phyloP scores from a whole-genome alignment of 1,284 basidiomycete genomes.

The Ceratorhiza oryzae-sativae region DNA sequence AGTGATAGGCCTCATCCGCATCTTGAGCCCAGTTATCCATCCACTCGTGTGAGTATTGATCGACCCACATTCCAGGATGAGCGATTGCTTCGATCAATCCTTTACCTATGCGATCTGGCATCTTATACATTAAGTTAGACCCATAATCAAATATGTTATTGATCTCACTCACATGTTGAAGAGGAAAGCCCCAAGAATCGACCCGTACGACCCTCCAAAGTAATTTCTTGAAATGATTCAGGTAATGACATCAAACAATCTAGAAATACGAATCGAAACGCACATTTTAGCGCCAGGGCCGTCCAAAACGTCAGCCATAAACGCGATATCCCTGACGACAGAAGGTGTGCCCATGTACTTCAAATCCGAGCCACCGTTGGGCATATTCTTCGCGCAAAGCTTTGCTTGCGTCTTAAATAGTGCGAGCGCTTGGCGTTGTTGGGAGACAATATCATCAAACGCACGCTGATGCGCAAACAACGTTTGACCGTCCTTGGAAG shows the following conservation, averaged over 20 bases:
- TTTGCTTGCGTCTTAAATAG: slow-evolving; percentile 52
- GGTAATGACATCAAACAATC: no score
- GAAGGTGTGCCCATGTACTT: slow-evolving; percentile 57
- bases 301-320: slow-evolving; percentile 54
- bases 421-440: slow-evolving; percentile 38
- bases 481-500: neutral
- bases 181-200: slow-evolving; percentile 47
- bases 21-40: slow-evolving; percentile 35
- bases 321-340: slow-evolving; percentile 57
- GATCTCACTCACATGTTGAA: slow-evolving; percentile 49
- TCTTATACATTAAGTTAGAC: slow-evolving; percentile 23
- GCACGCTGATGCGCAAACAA: slow-evolving; percentile 22
- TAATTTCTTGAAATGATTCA: slow-evolving; percentile 38
- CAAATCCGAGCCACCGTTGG: slow-evolving; percentile 50
- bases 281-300: slow-evolving; percentile 55
- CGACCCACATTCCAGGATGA: slow-evolving; percentile 41
- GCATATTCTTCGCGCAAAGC: slow-evolving; percentile 52
- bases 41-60: slow-evolving; percentile 34
- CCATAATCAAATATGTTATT: no score
- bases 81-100: slow-evolving; percentile 46
- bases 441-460: slow-evolving; percentile 32
- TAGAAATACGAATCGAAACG: neutral
- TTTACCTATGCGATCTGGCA: slow-evolving; percentile 44
- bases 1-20: slow-evolving; percentile 34
- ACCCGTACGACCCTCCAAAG: slow-evolving; percentile 44